phyloP scores from a whole-genome alignment of 805 yeast genomes.

The Maudiozyma pseudohumilis region DNA sequence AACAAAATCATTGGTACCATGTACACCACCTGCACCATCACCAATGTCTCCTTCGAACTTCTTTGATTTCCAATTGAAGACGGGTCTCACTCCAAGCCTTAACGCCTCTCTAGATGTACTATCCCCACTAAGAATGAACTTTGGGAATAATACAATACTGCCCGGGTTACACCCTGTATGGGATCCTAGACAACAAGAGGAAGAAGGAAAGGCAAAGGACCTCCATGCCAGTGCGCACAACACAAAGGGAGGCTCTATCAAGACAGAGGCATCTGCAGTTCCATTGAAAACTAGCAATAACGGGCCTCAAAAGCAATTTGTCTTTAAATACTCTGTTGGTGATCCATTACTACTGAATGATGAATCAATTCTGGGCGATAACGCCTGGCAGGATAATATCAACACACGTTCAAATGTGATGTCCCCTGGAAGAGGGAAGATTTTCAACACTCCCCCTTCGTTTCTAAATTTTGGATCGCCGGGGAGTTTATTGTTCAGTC shows the following conservation, averaged over 20 bases:
- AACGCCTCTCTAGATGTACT: not conserved
- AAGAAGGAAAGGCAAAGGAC: not conserved
- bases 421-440: slow-evolving; percentile 6
- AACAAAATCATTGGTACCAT: not conserved
- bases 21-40: slow-evolving; percentile 2
- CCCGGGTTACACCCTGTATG: not conserved
- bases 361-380: slow-evolving; percentile 11
- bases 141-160: not conserved
- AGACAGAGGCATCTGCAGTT: slow-evolving; percentile 12
- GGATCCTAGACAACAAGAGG: not conserved
- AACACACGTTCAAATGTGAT: not conserved
- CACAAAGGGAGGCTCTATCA: slow-evolving; percentile 2
- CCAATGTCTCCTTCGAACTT: slow-evolving; percentile 1
- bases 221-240: not conserved
- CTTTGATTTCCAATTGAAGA: slow-evolving; percentile 1
- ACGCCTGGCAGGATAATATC: slow-evolving; percentile 3
- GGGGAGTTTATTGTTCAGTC: slow-evolving; percentile 7
- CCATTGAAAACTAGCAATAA: not conserved
- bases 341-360: slow-evolving; percentile 27
- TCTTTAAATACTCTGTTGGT: slow-evolving; percentile 22
- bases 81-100: not conserved
- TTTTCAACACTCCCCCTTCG: slow-evolving; percentile 26
- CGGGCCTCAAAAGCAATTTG: slow-evolving; percentile 10
- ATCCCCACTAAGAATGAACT: not conserved
- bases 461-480: slow-evolving; percentile 23